phyloP scores from a whole-genome alignment of 768 basidiomycete genomes.

The Boletellus emodensis region DNA sequence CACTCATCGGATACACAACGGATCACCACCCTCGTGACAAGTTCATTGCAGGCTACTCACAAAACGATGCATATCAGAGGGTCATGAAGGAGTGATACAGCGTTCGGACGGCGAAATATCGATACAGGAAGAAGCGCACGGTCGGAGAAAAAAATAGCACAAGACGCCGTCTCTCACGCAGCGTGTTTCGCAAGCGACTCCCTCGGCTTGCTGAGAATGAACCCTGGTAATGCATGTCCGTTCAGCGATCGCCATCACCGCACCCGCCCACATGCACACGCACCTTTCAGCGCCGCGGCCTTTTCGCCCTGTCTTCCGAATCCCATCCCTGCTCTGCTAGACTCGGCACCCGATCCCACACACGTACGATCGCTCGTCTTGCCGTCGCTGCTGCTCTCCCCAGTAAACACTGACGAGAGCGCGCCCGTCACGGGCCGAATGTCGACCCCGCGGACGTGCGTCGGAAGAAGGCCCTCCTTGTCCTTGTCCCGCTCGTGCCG shows the following conservation, averaged over 20 bases:
- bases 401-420: slow-evolving; percentile 8
- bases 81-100: too few relatives aligned
- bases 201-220: slow-evolving; percentile 52
- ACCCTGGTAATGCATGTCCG: slow-evolving; percentile 35
- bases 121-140: neutral
- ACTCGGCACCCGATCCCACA: slow-evolving; percentile 14
- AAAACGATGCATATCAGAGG: slow-evolving; percentile 3
- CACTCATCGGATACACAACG: too few relatives aligned
- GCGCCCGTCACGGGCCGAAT: slow-evolving; percentile 15
- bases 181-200: slow-evolving; percentile 53
- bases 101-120: too few relatives aligned
- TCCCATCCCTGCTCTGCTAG: slow-evolving; percentile 51
- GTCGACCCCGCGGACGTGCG: slow-evolving; percentile 26
- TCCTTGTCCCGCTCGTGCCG: slow-evolving; percentile 49
- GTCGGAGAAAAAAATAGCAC: neutral
- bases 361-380: slow-evolving; percentile 4
- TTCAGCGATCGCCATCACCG: neutral
- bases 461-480: slow-evolving; percentile 53
- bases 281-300: slow-evolving; percentile 63
- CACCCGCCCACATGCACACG: neutral
- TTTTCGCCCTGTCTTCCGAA: slow-evolving; percentile 84
- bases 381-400: slow-evolving; percentile 5
- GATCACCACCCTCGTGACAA: neutral
- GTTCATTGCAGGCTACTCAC: neutral
- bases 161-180: neutral